Conservation (phyloP, 2,329 filamentous ascomycete genomes). For the Phaeosphaeriaceae sp. region DNA sequence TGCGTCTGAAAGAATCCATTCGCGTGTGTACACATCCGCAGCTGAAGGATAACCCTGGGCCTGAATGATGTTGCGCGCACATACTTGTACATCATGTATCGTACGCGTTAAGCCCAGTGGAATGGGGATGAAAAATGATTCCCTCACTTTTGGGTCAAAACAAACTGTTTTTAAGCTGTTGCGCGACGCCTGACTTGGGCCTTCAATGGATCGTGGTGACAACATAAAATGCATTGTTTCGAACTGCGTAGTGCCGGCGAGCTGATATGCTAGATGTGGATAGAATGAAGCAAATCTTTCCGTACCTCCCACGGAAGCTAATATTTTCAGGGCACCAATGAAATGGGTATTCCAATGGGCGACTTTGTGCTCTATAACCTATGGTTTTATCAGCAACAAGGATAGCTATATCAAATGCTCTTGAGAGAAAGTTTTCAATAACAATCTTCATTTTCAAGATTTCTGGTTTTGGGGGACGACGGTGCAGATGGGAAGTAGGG, state of each 20-base stretch:
- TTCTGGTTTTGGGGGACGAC: background rate
- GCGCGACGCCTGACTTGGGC: slow-evolving; percentile 18
- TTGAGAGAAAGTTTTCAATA: no score
- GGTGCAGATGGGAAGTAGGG: background rate
- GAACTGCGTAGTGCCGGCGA: slow-evolving; percentile 18
- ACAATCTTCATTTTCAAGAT: no score
- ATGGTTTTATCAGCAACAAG: background rate
- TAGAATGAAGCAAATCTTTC: slow-evolving; percentile 25
- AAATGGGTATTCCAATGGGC: slow-evolving; percentile 27
- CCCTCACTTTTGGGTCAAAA: slow-evolving; percentile 10
- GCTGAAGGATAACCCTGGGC: slow-evolving; percentile 1
- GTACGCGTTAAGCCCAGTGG: slow-evolving; percentile 17
- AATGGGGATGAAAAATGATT: slow-evolving; percentile 21
- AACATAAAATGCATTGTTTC: slow-evolving; percentile 24
- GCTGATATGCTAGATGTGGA: slow-evolving; percentile 23
- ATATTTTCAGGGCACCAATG: slow-evolving; percentile 20
- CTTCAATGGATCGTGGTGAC: slow-evolving; percentile 18
- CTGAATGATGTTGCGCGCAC: slow-evolving; percentile 17
- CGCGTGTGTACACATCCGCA: slow-evolving; percentile 21
- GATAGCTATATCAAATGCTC: no score
- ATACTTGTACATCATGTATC: slow-evolving; percentile 23
- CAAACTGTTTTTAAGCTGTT: slow-evolving; percentile 21
- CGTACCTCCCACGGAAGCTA: slow-evolving; percentile 24
- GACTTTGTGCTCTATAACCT: slow-evolving; percentile 29
- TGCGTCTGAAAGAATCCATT: slow-evolving; percentile 23